Evolutionary conservation across 192 early-diverging fungal species (phyloP).

Genomic region (Coemansia sp.): DNA sequence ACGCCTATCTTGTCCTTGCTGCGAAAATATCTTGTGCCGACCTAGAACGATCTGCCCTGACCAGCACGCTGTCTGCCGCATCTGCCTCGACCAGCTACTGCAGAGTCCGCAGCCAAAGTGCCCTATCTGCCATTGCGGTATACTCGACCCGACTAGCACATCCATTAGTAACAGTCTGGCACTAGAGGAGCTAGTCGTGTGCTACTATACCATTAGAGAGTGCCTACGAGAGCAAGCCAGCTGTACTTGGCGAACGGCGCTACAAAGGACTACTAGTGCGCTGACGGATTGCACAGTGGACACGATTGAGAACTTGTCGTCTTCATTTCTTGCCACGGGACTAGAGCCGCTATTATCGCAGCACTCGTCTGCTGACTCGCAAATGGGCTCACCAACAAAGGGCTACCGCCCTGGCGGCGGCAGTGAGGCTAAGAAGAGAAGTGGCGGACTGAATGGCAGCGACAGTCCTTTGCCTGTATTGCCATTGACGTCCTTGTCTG

Average conservation of each 20-base stretch:
- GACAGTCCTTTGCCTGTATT: not conserved
- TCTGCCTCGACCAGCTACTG: slow-evolving; percentile 22
- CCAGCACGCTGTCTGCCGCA: slow-evolving; percentile 16
- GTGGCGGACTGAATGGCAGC: not conserved
- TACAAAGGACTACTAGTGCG: slow-evolving; percentile 4
- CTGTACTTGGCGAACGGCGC: not conserved
- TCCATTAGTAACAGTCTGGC: not conserved
- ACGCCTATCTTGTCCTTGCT: slow-evolving; percentile 9
- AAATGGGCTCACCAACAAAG: not conserved
- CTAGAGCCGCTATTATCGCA: slow-evolving; percentile 2
- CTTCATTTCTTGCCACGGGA: not conserved
- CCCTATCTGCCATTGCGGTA: slow-evolving; percentile 11
- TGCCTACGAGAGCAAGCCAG: not conserved
- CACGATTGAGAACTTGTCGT: slow-evolving; percentile 4
- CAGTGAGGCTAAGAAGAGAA: not conserved
- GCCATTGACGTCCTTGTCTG: slow-evolving; percentile 12
- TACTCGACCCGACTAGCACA: not conserved
- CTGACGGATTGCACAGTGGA: slow-evolving; percentile 9
- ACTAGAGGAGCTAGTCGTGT: not conserved
- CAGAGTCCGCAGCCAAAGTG: not conserved
- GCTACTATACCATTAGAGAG: slow-evolving; percentile 16
- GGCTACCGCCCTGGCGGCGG: not conserved
- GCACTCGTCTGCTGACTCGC: not conserved
- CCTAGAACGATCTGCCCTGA: slow-evolving; percentile 7
- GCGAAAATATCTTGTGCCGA: not conserved